A percentile compares a stretch with the other conserved stretches of the same genome.
Evolutionary conservation across 2,329 filamentous ascomycete species (phyloP).

Genomic region (Aspergillus sp.): DNA sequence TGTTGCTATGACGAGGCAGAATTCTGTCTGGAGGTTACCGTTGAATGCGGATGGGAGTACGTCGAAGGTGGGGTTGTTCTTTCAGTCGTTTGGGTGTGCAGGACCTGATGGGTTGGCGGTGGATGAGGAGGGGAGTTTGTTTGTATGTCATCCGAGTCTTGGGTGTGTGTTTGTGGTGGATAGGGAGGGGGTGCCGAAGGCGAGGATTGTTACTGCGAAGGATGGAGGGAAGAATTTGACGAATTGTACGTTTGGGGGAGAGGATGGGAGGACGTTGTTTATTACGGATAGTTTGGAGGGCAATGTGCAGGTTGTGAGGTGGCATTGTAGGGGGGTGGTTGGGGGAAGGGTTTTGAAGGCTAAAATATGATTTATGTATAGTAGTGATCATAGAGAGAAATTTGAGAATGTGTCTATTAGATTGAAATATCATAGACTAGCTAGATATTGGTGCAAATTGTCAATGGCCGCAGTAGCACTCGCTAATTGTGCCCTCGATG

Average conservation of each 20-base stretch:
- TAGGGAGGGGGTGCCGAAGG: neutral
- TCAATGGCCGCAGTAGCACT: no score
- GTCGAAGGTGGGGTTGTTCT: neutral
- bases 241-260: neutral
- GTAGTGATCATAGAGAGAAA: no score
- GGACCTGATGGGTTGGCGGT: neutral
- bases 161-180: neutral
- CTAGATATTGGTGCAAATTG: no score
- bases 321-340: neutral
- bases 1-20: conserved; percentile 1
- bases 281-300: neutral
- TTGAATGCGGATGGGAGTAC: neutral
- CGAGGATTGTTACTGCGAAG: neutral
- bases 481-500: no score
- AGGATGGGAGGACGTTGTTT: neutral
- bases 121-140: neutral
- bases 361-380: no score
- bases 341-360: neutral
- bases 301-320: neutral
- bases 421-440: no score
- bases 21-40: neutral
- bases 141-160: neutral
- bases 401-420: no score
- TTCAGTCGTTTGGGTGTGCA: neutral
- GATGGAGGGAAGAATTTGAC: neutral